Base-by-base conservation (phyloP, 1,284 basidiomycete species). In the Cryptococcus sp. region DNA sequence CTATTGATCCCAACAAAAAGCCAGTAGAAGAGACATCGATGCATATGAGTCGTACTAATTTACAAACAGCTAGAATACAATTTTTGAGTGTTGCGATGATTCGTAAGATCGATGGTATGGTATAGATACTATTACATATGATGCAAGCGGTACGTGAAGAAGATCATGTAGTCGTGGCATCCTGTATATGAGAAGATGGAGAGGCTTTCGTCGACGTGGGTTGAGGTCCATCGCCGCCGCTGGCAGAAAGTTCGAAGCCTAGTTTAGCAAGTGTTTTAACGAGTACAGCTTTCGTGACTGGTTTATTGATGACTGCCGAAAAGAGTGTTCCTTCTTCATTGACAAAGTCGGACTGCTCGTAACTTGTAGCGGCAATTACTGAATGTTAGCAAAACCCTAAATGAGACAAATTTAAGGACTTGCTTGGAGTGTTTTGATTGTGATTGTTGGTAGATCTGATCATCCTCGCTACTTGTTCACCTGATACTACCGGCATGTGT, bases 311-410 rank as follows among this genome's bases (percentile, higher is more conserved):
- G 32, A 87, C 87, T 1, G 87, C 90, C 4, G 88, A 82, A 74
- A 96, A 97, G 42, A 94, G 76, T 24, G 84, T 86, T 62, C 83
- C 86, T 47, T 81, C 81, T 49, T 93, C 90, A 49, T 97, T 86
- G 55, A 98, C 91, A 10, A 62, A 53, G 39, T 72, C 66, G 43
- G 69, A 59, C 45, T 71, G 63, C 50, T 76, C 74, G 46, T 70
- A 73, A 0, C 70, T 69, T 1, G 74, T 76, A 1, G 65, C n/a
- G 85, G 94, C 53, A 86, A 77, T 75, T 55, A 77, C 73, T 75
- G 50, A 16, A 10, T 43, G 31, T 21, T 25, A 14, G 37, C 9
- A 11, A 22, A 31, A 37, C n/a, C 10, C n/a, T n/a, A 40, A 11
- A 4, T 9, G 7, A 18, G 31, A 2, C 39, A 7, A 37, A 49